Conservation (phyloP, 345 rosid genomes). For the Aquilaria sinensis region DNA sequence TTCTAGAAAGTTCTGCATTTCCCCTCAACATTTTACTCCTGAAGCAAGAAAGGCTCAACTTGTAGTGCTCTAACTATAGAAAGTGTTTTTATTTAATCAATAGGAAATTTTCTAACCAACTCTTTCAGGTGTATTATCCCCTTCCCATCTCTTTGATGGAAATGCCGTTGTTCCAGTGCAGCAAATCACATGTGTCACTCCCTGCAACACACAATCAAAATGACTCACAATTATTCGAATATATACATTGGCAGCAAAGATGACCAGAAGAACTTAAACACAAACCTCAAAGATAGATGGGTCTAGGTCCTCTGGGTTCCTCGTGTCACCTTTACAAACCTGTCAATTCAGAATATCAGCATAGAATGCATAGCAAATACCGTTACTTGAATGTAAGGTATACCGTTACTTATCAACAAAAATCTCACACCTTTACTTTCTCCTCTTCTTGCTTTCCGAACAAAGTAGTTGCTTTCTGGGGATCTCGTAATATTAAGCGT, state of each 20-base stretch:
- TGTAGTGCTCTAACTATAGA: no score
- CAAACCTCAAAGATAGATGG: constrained; percentile 79
- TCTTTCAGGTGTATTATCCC: constrained; percentile 88
- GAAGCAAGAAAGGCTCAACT: no score
- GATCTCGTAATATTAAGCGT: constrained; percentile 63
- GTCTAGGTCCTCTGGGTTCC: constrained; percentile 59
- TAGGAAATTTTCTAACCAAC: constrained; percentile 53
- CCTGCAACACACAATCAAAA: constrained; percentile 33
- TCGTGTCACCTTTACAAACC: constrained; percentile 75
- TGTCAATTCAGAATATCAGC: constrained; percentile 22
- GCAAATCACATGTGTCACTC: constrained; percentile 90
- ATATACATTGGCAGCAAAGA: neutral
- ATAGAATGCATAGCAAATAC: neutral
- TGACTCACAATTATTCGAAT: constrained; percentile 8
- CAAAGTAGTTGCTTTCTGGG: constrained; percentile 50
- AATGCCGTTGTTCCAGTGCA: constrained; percentile 96
- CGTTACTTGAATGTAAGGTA: neutral
- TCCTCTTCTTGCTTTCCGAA: constrained; percentile 73
- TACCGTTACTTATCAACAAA: no score
- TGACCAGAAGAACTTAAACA: constrained; percentile 2
- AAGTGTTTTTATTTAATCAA: neutral
- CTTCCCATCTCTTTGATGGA: constrained; percentile 92
- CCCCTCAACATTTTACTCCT: no score
- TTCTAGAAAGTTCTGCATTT: no score
- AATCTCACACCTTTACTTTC: constrained; percentile 40